Percentiles rank a stretch among this genome's conserved stretches.
phyloP scores from a whole-genome alignment of 23 red algal species.

The Gracilaria gracilis region DNA sequence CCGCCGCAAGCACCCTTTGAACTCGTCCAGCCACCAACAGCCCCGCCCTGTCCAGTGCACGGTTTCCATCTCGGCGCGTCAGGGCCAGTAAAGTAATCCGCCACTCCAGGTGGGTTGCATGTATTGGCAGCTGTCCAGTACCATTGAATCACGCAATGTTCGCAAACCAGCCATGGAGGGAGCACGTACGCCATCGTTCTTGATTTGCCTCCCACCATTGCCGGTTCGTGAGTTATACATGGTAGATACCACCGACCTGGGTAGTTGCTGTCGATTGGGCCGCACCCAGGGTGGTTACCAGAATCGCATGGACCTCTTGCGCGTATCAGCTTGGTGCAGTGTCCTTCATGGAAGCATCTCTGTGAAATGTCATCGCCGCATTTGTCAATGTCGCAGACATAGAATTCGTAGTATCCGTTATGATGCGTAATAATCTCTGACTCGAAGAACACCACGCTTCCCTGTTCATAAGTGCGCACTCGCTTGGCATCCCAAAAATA shows the following conservation, averaged over 20 bases:
- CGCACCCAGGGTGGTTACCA: conserved; percentile 31
- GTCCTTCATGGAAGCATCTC: conserved; percentile 48
- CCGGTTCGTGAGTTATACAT: conserved; percentile 19
- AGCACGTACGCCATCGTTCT: conserved; percentile 46
- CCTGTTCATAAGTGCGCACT: conserved; percentile 49
- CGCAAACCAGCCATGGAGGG: conserved; percentile 41
- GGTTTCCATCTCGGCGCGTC: conserved; percentile 57
- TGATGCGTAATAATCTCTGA: conserved; percentile 74
- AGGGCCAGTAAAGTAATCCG: conserved; percentile 52
- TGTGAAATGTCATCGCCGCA: conserved; percentile 67
- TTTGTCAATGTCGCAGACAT: conserved; percentile 67
- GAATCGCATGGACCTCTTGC: conserved; percentile 45
- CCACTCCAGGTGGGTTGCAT: conserved; percentile 59
- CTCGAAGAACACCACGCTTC: conserved; percentile 59
- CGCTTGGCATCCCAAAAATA: conserved; percentile 53
- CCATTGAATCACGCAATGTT: conserved; percentile 67
- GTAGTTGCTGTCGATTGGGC: conserved; percentile 61
- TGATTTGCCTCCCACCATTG: conserved; percentile 23
- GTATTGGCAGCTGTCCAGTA: conserved; percentile 75
- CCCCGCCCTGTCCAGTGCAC: conserved; percentile 47
- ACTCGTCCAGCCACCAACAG: conserved; percentile 18
- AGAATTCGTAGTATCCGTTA: conserved; percentile 76
- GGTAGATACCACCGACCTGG: conserved; percentile 64
- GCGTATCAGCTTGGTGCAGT: conserved; percentile 48
- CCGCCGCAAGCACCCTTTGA: conserved; percentile 54